These are phyloP conservation scores for Acanthamoeba culbertsoni DNA, from an alignment of 208 protist genomes.

Conservation along the genomic window DNA sequence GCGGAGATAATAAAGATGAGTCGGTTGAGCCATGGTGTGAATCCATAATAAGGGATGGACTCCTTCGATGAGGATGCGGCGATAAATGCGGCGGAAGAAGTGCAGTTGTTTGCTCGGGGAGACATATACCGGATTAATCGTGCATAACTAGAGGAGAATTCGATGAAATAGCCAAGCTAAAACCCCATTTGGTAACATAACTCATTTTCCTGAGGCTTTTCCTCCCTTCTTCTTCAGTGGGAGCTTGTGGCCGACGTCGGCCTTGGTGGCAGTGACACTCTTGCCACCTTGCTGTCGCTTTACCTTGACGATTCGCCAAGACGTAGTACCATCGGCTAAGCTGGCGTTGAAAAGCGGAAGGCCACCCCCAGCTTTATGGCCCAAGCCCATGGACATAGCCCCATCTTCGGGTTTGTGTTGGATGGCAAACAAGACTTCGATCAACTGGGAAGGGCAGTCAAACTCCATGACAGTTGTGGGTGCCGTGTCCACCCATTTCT, in stretches of 20 bases:
- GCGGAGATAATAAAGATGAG: no score
- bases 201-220: no score
- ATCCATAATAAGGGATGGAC: no score
- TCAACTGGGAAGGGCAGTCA: constrained; percentile 41
- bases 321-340: constrained; percentile 30
- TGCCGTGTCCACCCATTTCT: constrained; percentile 70
- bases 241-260: neutral
- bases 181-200: no score
- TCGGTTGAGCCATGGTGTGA: no score
- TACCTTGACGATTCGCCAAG: constrained; percentile 68
- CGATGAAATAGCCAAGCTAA: no score
- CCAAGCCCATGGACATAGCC: constrained; percentile 71
- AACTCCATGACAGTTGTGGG: constrained; percentile 76
- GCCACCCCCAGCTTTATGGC: constrained; percentile 65
- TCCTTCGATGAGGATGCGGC: no score
- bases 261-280: neutral
- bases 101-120: no score
- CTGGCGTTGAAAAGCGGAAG: constrained; percentile 71
- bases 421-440: constrained; percentile 54
- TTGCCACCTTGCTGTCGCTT: constrained; percentile 55
- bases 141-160: no score
- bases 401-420: constrained; percentile 77
- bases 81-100: no score
- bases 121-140: no score
- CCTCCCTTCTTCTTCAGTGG: neutral